phyloP scores from a whole-genome alignment of 1,284 basidiomycete species.

The Volvariella surrecta region DNA sequence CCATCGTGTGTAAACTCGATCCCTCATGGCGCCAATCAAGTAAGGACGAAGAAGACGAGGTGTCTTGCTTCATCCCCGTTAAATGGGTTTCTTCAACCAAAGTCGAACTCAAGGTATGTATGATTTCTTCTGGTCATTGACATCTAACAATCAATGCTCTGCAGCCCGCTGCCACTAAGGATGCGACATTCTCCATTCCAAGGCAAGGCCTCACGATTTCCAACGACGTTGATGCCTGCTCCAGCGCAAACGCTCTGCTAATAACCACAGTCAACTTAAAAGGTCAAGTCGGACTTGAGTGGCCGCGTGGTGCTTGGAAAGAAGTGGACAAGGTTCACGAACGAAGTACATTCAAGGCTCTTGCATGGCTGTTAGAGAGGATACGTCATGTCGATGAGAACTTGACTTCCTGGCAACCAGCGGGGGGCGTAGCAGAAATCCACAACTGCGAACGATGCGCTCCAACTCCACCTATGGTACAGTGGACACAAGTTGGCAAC shows the following conservation, averaged over 20 bases:
- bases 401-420: conserved; percentile 52
- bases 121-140: conserved; percentile 3
- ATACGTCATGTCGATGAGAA: conserved; percentile 65
- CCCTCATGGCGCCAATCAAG: conserved; percentile 71
- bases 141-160: conserved; percentile 8
- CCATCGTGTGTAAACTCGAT: conserved; percentile 65
- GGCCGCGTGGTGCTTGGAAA: conserved; percentile 66
- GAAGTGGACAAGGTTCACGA: conserved; percentile 85
- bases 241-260: conserved; percentile 70
- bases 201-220: conserved; percentile 42
- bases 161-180: conserved; percentile 44
- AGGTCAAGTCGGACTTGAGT: conserved; percentile 64
- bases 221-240: conserved; percentile 54
- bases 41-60: conserved; percentile 33
- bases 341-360: conserved; percentile 67
- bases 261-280: conserved; percentile 66
- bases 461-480: conserved; percentile 65
- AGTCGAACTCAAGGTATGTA: conserved; percentile 45
- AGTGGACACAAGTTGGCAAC: conserved; percentile 59
- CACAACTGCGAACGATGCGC: conserved; percentile 68
- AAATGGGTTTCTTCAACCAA: conserved; percentile 48
- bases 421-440: conserved; percentile 31
- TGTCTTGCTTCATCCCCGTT: conserved; percentile 52
- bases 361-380: conserved; percentile 85
- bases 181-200: conserved; percentile 65